phyloP scores from a whole-genome alignment of 352 stramenopile species.

The Phytophthora citrophthora region DNA sequence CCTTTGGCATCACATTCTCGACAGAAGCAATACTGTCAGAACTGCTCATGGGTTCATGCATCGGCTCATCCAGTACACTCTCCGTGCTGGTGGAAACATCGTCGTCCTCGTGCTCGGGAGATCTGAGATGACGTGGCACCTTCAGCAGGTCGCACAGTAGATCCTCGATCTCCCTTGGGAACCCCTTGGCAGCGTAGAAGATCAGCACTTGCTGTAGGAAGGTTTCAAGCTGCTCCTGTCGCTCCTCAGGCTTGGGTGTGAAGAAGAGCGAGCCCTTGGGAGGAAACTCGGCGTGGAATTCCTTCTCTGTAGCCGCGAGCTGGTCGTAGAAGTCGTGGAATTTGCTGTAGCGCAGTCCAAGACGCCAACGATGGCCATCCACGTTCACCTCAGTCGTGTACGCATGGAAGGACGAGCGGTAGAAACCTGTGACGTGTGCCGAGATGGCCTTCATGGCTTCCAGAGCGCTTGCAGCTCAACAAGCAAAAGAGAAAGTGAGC shows the following conservation, averaged over 20 bases:
- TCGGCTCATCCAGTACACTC: constrained; percentile 37
- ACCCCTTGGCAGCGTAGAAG: constrained; percentile 39
- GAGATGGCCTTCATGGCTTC: constrained; percentile 38
- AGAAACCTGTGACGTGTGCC: constrained; percentile 59
- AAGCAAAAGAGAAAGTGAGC: constrained; percentile 30
- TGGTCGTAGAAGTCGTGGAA: constrained; percentile 67
- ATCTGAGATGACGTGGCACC: constrained; percentile 47
- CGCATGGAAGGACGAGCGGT: constrained; percentile 48
- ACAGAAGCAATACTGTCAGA: constrained; percentile 10
- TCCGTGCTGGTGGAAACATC: constrained; percentile 45
- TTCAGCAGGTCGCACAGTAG: constrained; percentile 68
- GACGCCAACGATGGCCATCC: constrained; percentile 45
- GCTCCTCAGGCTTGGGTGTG: constrained; percentile 59
- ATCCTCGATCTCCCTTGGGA: constrained; percentile 39
- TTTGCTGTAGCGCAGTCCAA: constrained; percentile 73
- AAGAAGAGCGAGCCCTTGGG: constrained; percentile 74
- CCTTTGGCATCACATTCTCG: not conserved
- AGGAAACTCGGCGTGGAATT: constrained; percentile 67
- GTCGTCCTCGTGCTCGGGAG: constrained; percentile 34
- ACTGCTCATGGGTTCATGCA: constrained; percentile 23
- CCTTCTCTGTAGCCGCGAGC: constrained; percentile 41
- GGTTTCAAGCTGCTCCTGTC: constrained; percentile 63
- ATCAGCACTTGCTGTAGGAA: constrained; percentile 62
- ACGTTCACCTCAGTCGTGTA: constrained; percentile 66
- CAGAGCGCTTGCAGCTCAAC: not conserved